phyloP scores from a whole-genome alignment of 768 basidiomycete species.

The Tubosaeta brunneosetosa region DNA sequence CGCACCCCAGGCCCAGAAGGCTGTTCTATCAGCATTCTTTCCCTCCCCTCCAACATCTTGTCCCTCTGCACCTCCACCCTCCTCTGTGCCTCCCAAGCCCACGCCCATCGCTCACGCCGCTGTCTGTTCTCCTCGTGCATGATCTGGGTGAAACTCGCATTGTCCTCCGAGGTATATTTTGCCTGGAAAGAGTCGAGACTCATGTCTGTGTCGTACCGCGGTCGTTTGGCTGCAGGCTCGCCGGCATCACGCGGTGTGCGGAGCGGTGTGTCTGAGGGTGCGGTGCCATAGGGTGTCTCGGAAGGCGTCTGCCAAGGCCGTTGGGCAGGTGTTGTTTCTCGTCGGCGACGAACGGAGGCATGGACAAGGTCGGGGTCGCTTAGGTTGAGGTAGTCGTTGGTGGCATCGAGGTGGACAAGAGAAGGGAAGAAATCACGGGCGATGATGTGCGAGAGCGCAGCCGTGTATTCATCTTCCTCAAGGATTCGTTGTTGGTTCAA shows the following conservation, averaged over 20 bases:
- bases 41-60: constrained; percentile 63
- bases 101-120: constrained; percentile 75
- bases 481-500: constrained; percentile 68
- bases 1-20: constrained; percentile 57
- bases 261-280: constrained; percentile 64
- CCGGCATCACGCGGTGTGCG: constrained; percentile 37
- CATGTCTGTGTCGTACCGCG: constrained; percentile 55
- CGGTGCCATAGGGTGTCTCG: constrained; percentile 60
- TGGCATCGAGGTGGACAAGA: constrained; percentile 82
- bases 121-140: constrained; percentile 83
- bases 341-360: constrained; percentile 68
- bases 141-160: constrained; percentile 92
- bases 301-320: constrained; percentile 44
- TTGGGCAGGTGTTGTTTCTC: constrained; percentile 54
- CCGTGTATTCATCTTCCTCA: constrained; percentile 94
- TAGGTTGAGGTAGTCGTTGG: constrained; percentile 78
- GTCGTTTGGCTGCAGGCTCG: constrained; percentile 50
- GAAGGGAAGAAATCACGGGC: constrained; percentile 98
- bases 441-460: constrained; percentile 86
- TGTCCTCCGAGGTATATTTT: constrained; percentile 93
- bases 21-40: constrained; percentile 69
- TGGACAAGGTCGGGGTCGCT: constrained; percentile 74
- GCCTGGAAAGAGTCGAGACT: constrained; percentile 87
- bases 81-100: constrained; percentile 94
- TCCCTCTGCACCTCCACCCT: constrained; percentile 64